These are phyloP conservation scores for Aspergillus udagawae DNA, from an alignment of 2,329 filamentous ascomycete genomes.

Conservation along the genomic window DNA sequence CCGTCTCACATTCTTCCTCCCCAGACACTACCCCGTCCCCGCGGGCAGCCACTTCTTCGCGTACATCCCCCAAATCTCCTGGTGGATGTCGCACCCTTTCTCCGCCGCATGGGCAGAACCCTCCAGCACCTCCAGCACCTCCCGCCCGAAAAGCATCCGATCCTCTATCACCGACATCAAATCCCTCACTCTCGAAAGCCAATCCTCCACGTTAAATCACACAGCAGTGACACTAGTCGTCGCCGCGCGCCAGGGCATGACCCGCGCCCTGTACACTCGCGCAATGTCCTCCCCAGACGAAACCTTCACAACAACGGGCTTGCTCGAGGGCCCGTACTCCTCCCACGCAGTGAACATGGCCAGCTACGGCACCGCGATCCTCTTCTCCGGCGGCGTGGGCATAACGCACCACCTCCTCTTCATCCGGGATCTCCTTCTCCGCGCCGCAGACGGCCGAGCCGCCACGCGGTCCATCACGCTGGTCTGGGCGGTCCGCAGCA, in stretches of 20 bases:
- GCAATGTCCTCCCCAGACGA: constrained; percentile 48
- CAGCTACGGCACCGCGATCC: constrained; percentile 60
- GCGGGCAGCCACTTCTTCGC: constrained; percentile 59
- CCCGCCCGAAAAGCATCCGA: constrained; percentile 28
- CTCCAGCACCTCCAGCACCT: constrained; percentile 18
- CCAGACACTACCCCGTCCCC: constrained; percentile 49
- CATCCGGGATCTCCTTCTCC: constrained; percentile 55
- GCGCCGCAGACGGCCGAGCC: constrained; percentile 49
- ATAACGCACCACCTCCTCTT: constrained; percentile 64
- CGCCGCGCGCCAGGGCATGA: constrained; percentile 59
- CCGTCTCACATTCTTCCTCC: constrained; percentile 57
- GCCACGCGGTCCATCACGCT: constrained; percentile 58
- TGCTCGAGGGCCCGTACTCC: constrained; percentile 62
- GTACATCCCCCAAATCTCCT: constrained; percentile 51
- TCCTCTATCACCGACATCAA: constrained; percentile 17
- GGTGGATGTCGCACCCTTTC: constrained; percentile 49
- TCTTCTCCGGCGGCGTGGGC: constrained; percentile 63
- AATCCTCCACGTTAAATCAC: not conserved
- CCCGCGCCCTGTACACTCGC: constrained; percentile 56
- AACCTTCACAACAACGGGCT: constrained; percentile 51
- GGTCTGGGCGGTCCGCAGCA: constrained; percentile 59
- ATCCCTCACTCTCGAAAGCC: not conserved
- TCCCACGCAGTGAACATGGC: constrained; percentile 54
- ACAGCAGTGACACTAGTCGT: constrained; percentile 55
- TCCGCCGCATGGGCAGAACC: constrained; percentile 41